Conservation (phyloP, 1,284 basidiomycete species). For the Peniophora sp. region DNA sequence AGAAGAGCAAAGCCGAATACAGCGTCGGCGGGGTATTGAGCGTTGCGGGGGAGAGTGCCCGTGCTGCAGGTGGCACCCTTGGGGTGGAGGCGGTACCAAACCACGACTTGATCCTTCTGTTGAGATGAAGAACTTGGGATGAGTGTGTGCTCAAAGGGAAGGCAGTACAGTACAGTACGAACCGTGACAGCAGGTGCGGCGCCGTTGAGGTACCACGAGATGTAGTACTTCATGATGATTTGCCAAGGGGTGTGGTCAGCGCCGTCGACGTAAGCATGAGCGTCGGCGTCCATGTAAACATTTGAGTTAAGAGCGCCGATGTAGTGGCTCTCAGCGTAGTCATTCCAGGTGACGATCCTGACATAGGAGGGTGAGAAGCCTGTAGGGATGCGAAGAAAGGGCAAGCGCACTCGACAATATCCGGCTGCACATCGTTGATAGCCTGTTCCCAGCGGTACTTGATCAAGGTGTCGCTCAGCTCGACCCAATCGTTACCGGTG, state of each 20-base stretch:
- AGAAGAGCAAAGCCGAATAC: conserved; percentile 26
- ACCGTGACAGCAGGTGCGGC: conserved; percentile 19
- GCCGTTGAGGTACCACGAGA: conserved; percentile 23
- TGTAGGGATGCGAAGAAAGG: conserved; percentile 10
- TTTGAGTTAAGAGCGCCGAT: conserved; percentile 3
- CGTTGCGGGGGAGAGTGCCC: conserved; percentile 23
- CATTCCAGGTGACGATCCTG: conserved; percentile 11
- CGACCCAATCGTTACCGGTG: conserved; percentile 23
- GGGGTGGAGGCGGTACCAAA: conserved; percentile 26
- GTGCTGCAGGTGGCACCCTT: conserved; percentile 19
- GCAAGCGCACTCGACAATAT: conserved; percentile 17
- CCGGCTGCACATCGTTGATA: conserved; percentile 22
- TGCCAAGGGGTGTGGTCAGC: conserved; percentile 17
- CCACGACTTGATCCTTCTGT: conserved; percentile 23
- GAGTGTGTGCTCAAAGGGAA: neutral
- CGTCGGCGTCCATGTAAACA: conserved; percentile 5
- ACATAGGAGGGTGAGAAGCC: neutral
- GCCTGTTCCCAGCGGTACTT: conserved; percentile 23
- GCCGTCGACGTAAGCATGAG: conserved; percentile 10
- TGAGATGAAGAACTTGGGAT: neutral
- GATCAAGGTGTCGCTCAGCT: conserved; percentile 26
- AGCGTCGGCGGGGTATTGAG: conserved; percentile 20
- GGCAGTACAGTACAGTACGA: conserved; percentile 1
- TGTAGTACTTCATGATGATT: conserved; percentile 25
- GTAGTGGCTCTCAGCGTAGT: conserved; percentile 13